Evolutionary conservation across 2,329 filamentous ascomycete genomes (phyloP).

Genomic region (Lachnellula hyalina): DNA sequence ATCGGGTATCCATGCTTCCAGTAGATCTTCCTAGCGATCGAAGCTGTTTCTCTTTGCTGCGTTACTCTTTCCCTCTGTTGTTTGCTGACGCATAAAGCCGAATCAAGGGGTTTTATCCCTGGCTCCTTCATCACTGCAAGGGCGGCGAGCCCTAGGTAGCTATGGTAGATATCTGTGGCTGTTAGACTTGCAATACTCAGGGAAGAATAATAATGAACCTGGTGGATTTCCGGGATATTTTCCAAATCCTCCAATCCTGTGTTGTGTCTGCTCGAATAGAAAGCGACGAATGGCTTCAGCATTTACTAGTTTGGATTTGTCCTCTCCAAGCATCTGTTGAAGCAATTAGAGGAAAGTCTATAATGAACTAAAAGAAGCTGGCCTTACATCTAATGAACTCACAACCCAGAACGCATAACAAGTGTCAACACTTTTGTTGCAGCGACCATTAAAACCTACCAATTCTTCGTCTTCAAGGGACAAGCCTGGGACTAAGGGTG

Average conservation of each 20-base stretch:
- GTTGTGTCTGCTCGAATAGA: conserved; percentile 79
- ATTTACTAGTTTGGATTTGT: conserved; percentile 48
- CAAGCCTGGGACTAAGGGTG: conserved; percentile 25
- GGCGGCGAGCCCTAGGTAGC: conserved; percentile 79
- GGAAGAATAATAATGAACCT: conserved; percentile 39
- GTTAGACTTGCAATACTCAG: not conserved
- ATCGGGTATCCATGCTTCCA: conserved; percentile 26
- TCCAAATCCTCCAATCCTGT: conserved; percentile 77
- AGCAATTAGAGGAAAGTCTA: not conserved
- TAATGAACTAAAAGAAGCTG: not conserved
- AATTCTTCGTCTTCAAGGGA: conserved; percentile 26
- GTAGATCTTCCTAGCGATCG: conserved; percentile 13
- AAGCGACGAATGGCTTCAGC: conserved; percentile 63
- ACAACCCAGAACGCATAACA: conserved; percentile 94
- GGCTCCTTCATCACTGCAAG: conserved; percentile 68
- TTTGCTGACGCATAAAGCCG: conserved; percentile 68
- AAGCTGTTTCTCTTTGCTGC: conserved; percentile 13
- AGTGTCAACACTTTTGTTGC: conserved; percentile 88
- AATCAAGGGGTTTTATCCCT: conserved; percentile 66
- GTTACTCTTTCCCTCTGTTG: conserved; percentile 49
- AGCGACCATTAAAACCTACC: conserved; percentile 83
- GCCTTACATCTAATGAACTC: conserved; percentile 50
- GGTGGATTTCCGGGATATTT: conserved; percentile 64
- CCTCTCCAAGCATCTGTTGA: conserved; percentile 50
- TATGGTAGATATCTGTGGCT: conserved; percentile 71